phyloP scores from a whole-genome alignment of 2,329 filamentous ascomycete genomes.

The Sarocladiaceae sp. region DNA sequence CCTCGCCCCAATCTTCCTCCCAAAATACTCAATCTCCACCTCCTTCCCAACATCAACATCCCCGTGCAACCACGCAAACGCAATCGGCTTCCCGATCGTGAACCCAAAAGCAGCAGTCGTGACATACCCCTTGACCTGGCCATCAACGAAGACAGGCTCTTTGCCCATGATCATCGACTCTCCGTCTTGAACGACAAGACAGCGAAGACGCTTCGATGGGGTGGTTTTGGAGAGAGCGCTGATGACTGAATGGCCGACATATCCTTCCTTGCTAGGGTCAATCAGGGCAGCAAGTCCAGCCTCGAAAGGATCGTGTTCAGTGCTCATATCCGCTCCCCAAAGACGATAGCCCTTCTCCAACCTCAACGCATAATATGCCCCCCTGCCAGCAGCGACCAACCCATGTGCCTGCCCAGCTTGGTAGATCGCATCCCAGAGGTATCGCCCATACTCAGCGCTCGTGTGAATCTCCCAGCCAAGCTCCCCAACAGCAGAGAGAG shows the following conservation, averaged over 20 bases:
- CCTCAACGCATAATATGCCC: conserved; percentile 53
- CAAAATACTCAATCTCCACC: conserved; percentile 61
- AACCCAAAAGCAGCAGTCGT: conserved; percentile 59
- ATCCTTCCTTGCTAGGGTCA: conserved; percentile 45
- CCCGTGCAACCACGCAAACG: conserved; percentile 52
- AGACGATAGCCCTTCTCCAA: conserved; percentile 57
- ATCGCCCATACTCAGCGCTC: conserved; percentile 52
- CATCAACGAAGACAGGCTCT: conserved; percentile 52
- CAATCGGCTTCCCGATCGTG: conserved; percentile 53
- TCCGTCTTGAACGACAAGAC: conserved; percentile 52
- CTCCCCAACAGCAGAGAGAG: conserved; percentile 58
- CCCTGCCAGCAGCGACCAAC: conserved; percentile 53
- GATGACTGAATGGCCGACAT: conserved; percentile 48
- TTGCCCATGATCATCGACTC: conserved; percentile 55
- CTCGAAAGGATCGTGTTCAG: conserved; percentile 57
- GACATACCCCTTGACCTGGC: conserved; percentile 49
- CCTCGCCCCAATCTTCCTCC: conserved; percentile 47
- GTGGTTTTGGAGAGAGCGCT: conserved; percentile 33
- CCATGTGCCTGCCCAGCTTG: conserved; percentile 50
- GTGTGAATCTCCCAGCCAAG: conserved; percentile 60
- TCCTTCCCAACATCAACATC: conserved; percentile 40
- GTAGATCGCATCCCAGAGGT: conserved; percentile 56
- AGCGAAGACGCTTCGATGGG: conserved; percentile 34
- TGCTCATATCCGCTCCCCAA: conserved; percentile 55
- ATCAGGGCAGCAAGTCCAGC: conserved; percentile 51